phyloP scores from a whole-genome alignment of 192 early-diverging fungal species.

The Spinellus fusiger region DNA sequence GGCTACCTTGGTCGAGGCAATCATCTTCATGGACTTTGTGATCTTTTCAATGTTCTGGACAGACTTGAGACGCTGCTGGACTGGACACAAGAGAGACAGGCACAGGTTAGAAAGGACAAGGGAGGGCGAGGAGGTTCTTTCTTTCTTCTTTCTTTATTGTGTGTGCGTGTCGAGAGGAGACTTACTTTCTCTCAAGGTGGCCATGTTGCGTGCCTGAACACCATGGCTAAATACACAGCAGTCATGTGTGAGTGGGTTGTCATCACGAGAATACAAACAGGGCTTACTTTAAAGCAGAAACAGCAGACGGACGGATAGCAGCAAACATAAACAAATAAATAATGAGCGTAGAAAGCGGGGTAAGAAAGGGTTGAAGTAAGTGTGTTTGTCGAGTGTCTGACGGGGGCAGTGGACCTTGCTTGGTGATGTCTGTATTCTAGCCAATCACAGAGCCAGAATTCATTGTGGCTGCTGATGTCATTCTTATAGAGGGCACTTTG shows the following conservation, averaged over 20 bases:
- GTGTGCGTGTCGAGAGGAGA: background rate
- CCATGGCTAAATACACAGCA: conserved; percentile 50
- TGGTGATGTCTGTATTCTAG: too few species aligned
- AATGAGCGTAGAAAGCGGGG: too few species aligned
- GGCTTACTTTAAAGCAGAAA: conserved; percentile 25
- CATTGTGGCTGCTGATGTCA: background rate
- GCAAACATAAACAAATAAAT: too few species aligned
- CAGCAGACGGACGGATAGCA: conserved; percentile 29
- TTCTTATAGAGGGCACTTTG: too few species aligned
- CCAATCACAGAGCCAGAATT: background rate
- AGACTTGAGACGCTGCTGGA: conserved; percentile 93
- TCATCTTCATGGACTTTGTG: conserved; percentile 99
- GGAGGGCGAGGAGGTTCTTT: too few species aligned
- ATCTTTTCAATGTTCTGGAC: conserved; percentile 99
- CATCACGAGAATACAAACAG: too few species aligned
- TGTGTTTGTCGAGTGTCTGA: too few species aligned
- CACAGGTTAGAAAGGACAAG: too few species aligned
- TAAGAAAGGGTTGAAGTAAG: background rate
- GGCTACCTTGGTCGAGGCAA: conserved; percentile 98
- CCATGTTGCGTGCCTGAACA: conserved; percentile 86
- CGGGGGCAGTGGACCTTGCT: background rate
- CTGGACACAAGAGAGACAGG: too few species aligned
- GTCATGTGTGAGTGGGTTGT: too few species aligned
- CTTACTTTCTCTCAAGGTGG: conserved; percentile 89
- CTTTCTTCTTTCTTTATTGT: too few species aligned